Base-by-base conservation (phyloP, 768 basidiomycete species). In the Tylopilus cervinicoccineus region DNA sequence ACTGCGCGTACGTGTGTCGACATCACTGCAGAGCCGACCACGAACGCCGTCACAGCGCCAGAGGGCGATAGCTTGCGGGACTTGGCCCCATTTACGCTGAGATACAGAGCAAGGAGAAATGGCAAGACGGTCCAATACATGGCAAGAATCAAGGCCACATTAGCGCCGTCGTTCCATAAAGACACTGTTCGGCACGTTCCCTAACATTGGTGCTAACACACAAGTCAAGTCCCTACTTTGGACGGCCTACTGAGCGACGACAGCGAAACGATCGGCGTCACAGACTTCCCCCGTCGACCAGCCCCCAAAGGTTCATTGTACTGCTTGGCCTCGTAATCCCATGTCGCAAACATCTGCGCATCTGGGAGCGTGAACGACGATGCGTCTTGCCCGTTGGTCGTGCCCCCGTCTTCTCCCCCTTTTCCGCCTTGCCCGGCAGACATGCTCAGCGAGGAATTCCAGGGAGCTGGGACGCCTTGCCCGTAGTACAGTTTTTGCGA, bases 21-120 rank as follows among this genome's bases (percentile, higher is more conserved):
- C 66, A 97, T 74, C 63, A 83, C 81, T 6, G 77, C 57, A 62
- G 86, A 84, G 4, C 93, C 93, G 8, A 91, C 81, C 4, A 81
- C 47, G 58, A 87, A 84, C 5, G 92, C 93, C 0, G 88, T 81
- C 6, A 78, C 47, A 2, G 91, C 89, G 17, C 93, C 94, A 27
- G 79, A 80, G 0, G 76, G 75, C 1, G 88, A 88, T 10, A 97
- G 74, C 0, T 90, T 93, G 44, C 80, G 76, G 48, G 83, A 87
- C 14, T 78, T 77, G 10, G 78, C 70, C 4, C 93, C 93, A 70
- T 91, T 88, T 0, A 72, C 54, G 27, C 81, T 78, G 16, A 93
- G 73, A 3, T 78, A 60, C 1, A 74, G 57, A 0, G 87, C 78
- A 16, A 83, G 45, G 22, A 72, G 40, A 28, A 80, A 60, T 2